A percentile compares a stretch with the other conserved stretches of the same genome.
Evolutionary conservation across 208 protist genomes (phyloP).

Genomic region (Zelonia costaricensis): DNA sequence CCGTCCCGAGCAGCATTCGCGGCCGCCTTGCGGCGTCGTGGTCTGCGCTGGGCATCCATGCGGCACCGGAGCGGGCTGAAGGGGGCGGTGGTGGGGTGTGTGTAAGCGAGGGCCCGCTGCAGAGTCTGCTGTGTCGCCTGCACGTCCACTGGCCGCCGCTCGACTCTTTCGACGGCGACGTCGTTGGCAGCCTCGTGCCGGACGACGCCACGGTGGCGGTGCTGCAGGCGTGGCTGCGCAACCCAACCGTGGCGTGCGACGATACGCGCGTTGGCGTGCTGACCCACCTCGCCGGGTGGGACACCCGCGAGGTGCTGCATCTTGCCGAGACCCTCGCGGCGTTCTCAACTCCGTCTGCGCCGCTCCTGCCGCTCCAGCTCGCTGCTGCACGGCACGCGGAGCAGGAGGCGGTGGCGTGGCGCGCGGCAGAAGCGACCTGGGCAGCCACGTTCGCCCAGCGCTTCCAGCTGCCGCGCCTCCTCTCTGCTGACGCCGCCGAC

Average conservation of each 20-base stretch:
- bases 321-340: not conserved
- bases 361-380: conserved; percentile 14
- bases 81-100: conserved; percentile 24
- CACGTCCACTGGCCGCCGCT: conserved; percentile 19
- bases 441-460: conserved; percentile 9
- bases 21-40: conserved; percentile 23
- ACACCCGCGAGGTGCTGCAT: conserved; percentile 15
- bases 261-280: conserved; percentile 8
- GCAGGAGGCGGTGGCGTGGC: conserved; percentile 6
- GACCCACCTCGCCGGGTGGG: conserved; percentile 26
- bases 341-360: too few relatives aligned
- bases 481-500: too few relatives aligned
- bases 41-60: conserved; percentile 24
- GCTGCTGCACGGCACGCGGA: conserved; percentile 3
- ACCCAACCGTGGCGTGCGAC: conserved; percentile 27
- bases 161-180: conserved; percentile 27
- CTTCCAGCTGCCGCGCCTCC: conserved; percentile 8
- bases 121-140: conserved; percentile 24
- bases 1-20: conserved; percentile 29
- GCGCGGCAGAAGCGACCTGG: conserved; percentile 23
- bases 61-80: conserved; percentile 17
- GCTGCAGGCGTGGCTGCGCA: conserved; percentile 23
- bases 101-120: conserved; percentile 29
- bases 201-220: conserved; percentile 7
- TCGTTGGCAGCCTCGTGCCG: conserved; percentile 30